phyloP scores from a whole-genome alignment of 805 yeast genomes.

The Candida montana region DNA sequence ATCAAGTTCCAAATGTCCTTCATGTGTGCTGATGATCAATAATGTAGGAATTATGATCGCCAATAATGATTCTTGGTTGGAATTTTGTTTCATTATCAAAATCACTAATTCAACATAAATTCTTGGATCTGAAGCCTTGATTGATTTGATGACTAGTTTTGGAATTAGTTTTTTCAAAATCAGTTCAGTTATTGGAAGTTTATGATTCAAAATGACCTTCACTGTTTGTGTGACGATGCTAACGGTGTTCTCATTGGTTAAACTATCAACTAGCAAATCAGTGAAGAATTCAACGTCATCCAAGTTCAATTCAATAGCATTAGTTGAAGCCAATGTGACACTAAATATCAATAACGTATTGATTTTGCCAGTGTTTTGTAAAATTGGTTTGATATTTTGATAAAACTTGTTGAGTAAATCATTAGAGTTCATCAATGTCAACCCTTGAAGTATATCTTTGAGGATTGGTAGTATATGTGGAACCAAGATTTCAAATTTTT shows the following conservation, averaged over 20 bases:
- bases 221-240: slow-evolving; percentile 55
- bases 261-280: slow-evolving; percentile 29
- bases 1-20: background rate
- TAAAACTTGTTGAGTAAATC: slow-evolving; percentile 33
- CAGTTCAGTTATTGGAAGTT: slow-evolving; percentile 24
- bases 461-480: slow-evolving; percentile 49
- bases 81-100: slow-evolving; percentile 12
- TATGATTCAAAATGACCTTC: slow-evolving; percentile 42
- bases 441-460: slow-evolving; percentile 37
- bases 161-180: slow-evolving; percentile 44
- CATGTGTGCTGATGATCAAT: slow-evolving; percentile 20
- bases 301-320: slow-evolving; percentile 27
- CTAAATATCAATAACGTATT: slow-evolving; percentile 39
- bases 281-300: slow-evolving; percentile 34
- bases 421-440: slow-evolving; percentile 27
- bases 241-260: slow-evolving; percentile 31
- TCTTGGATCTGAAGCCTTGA: slow-evolving; percentile 24
- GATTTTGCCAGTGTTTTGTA: slow-evolving; percentile 25
- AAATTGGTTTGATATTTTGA: slow-evolving; percentile 27
- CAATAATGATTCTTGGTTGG: slow-evolving; percentile 18
- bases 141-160: slow-evolving; percentile 31
- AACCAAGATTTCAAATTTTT: slow-evolving; percentile 34
- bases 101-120: slow-evolving; percentile 28
- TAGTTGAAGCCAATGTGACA: slow-evolving; percentile 38
- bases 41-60: slow-evolving; percentile 35